Base-by-base conservation (phyloP, 2,329 filamentous ascomycete species). In the Pseudogymnoascus sp. region DNA sequence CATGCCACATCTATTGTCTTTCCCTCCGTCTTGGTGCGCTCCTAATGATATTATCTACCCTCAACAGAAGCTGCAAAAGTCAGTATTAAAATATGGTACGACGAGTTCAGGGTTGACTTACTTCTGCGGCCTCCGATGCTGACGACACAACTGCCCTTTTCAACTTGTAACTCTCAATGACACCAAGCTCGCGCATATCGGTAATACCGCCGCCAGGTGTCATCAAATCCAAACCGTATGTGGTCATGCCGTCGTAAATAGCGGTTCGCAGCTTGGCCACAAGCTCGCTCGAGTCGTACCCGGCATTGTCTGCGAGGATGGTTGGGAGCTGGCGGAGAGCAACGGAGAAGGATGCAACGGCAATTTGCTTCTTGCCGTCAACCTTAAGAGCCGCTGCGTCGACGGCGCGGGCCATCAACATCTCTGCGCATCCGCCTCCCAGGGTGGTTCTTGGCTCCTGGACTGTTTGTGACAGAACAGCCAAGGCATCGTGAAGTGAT, bases 321-420 rank as follows among this genome's bases (percentile, higher is more conserved):
- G 95, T 99, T 6, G 95, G 95, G 61, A 99, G 82, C 76, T 99
- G 95, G 72, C 93, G 87, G 65, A 99, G 83, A 31, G 95, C 95
- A 64, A 88, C 83, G 24, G 93, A 90, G 74, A 98, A 99, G 4
- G 91, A 86, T 67, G 93, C 88, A 19, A 98, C 93, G 2, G 95
- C 95, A 72, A 97, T 83, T 70, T 96, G 93, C 78, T 95, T 93
- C 87, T 99, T 99, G 75, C 95, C 95, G 69, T 95, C 92, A 6
- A 96, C 90, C 71, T 96, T 93, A 66, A 96, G 93, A 22, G 93
- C 93, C 4, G 91, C 91, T 65, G 89, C 90, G 74, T 97, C 93
- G 22, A 99, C 95, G 6, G 95, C 95, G 82, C 97, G 96, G 68
- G 93, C 91, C 95, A 99, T 99, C 70, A 96, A 81, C 93, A 98